Evolutionary conservation across 1,284 basidiomycete genomes (phyloP).

Genomic region (Malassezia sympodialis): DNA sequence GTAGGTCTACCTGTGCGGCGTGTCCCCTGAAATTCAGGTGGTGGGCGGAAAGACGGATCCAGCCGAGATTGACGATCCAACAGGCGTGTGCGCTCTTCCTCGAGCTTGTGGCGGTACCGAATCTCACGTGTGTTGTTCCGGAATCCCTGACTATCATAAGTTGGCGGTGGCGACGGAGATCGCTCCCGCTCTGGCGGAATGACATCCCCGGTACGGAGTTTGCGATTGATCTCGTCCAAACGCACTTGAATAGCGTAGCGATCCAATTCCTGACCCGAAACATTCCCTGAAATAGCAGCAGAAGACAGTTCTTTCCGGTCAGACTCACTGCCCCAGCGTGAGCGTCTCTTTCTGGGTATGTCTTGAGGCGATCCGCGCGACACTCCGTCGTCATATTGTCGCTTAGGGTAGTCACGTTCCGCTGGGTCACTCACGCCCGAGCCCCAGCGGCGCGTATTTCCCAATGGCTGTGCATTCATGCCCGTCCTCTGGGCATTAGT

Average conservation of each 20-base stretch:
- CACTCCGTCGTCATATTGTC: not conserved
- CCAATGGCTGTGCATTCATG: constrained; percentile 43
- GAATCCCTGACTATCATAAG: constrained; percentile 90
- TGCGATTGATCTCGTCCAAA: constrained; percentile 92
- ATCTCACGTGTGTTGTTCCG: constrained; percentile 97
- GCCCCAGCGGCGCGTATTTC: constrained; percentile 34
- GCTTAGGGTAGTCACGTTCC: not conserved
- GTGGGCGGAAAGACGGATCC: constrained; percentile 92
- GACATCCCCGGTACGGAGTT: constrained; percentile 83
- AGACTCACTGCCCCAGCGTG: constrained; percentile 42
- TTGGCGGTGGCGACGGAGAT: constrained; percentile 89
- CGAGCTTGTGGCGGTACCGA: constrained; percentile 91
- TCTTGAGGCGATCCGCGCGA: not conserved
- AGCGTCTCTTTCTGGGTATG: constrained; percentile 41
- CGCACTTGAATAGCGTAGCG: constrained; percentile 51
- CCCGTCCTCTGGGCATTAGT: constrained; percentile 42
- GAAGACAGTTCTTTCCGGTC: constrained; percentile 30
- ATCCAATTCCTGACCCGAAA: constrained; percentile 39
- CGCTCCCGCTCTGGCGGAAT: constrained; percentile 90
- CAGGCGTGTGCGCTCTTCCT: constrained; percentile 85
- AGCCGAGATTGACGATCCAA: constrained; percentile 93
- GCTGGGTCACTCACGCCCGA: constrained; percentile 8
- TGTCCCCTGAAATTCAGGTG: constrained; percentile 72
- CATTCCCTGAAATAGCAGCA: constrained; percentile 37
- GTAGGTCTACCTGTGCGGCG: constrained; percentile 66